Conservation (phyloP, 164 flowering plant species). For the Malania oleifera region DNA sequence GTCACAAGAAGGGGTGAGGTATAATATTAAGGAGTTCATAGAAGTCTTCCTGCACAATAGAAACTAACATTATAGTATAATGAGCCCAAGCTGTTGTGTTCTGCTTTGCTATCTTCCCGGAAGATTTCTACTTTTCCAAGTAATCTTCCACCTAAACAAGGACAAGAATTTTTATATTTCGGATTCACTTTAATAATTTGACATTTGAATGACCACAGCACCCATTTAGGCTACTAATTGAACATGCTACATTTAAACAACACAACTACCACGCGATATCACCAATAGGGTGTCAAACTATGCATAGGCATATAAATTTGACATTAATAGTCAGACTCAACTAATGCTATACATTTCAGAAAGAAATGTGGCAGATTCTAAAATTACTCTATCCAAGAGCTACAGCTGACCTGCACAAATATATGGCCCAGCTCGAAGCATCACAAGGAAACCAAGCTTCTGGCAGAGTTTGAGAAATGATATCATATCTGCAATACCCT, state of each 20-base stretch:
- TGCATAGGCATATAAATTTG: too few relatives aligned
- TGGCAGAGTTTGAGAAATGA: conserved; percentile 77
- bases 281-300: too few relatives aligned
- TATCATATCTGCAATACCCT: conserved; percentile 74
- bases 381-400: neutral
- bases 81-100: too few relatives aligned
- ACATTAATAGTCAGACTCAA: neutral
- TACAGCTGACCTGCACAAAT: conserved; percentile 77
- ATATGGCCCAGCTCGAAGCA: conserved; percentile 97
- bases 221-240: neutral
- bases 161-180: neutral
- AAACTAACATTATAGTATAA: too few relatives aligned
- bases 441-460: conserved; percentile 69
- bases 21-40: too few relatives aligned
- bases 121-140: neutral
- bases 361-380: neutral
- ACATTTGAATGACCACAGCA: neutral
- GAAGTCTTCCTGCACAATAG: too few relatives aligned
- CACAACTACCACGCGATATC: too few relatives aligned
- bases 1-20: too few relatives aligned
- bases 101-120: too few relatives aligned
- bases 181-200: too few relatives aligned
- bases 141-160: neutral
- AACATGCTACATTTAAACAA: neutral
- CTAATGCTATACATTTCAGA: neutral